Evolutionary conservation across 306 rosid species (phyloP).

Genomic region (Quercus robur): DNA sequence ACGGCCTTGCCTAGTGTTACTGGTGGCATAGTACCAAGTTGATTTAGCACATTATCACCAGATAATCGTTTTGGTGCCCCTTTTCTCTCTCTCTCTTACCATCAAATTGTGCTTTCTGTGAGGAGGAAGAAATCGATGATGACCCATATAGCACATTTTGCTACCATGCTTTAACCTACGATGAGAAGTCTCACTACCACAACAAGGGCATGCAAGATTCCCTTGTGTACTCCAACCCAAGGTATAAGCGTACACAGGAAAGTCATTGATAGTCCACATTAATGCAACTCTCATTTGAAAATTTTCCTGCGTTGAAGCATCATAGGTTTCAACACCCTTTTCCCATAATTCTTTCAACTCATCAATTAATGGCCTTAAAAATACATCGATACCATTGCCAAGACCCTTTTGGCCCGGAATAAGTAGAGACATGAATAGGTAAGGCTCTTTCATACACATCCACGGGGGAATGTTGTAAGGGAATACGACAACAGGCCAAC

Average conservation of each 20-base stretch:
- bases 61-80: neutral
- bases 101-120: neutral
- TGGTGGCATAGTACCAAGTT: neutral
- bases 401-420: neutral
- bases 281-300: neutral
- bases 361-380: neutral
- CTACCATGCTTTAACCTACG: neutral
- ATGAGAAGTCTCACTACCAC: neutral
- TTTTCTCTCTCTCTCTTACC: neutral
- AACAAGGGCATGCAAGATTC: neutral
- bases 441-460: too few relatives aligned
- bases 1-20: too few relatives aligned
- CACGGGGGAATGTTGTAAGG: neutral
- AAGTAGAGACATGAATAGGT: neutral
- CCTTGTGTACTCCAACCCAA: neutral
- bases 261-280: neutral
- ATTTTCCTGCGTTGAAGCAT: neutral
- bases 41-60: neutral
- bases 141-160: neutral
- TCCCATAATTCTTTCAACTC: neutral
- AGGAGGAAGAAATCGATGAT: neutral
- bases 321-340: neutral
- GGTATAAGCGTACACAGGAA: neutral
- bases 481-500: neutral
- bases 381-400: neutral